Evolutionary conservation across 2,329 filamentous ascomycete genomes (phyloP).

Genomic region (Botrytis pseudocinerea): DNA sequence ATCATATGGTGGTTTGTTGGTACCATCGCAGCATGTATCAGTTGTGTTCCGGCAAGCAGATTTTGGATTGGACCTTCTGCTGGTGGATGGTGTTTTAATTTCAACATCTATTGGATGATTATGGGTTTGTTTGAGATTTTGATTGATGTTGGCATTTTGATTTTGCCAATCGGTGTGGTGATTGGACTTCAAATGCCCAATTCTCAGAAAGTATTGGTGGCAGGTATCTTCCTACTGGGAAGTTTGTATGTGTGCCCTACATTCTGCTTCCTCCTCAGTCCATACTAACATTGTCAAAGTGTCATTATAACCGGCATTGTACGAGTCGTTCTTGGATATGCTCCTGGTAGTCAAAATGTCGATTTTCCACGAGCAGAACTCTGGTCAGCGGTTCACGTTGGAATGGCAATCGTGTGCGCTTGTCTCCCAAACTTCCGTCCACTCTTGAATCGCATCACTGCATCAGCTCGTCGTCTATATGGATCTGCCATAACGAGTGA

Average conservation of each 20-base stretch:
- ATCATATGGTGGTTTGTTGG: conserved; percentile 11
- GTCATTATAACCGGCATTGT: conserved; percentile 26
- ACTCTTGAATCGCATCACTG: conserved; percentile 21
- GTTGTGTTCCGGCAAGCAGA: conserved; percentile 14
- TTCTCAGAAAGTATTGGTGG: conserved; percentile 18
- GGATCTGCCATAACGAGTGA: conserved; percentile 13
- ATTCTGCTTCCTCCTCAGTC: not conserved
- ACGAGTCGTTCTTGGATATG: conserved; percentile 24
- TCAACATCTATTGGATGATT: conserved; percentile 21
- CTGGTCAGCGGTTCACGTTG: conserved; percentile 26
- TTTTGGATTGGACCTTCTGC: conserved; percentile 17
- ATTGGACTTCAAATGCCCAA: conserved; percentile 16
- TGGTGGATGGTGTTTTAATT: conserved; percentile 22
- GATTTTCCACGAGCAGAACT: conserved; percentile 26
- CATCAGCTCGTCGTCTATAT: conserved; percentile 16
- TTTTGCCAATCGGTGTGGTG: conserved; percentile 16
- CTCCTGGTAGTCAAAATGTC: conserved; percentile 24
- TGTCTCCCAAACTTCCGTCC: conserved; percentile 26
- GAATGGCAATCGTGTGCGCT: conserved; percentile 27
- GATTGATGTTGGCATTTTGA: conserved; percentile 16
- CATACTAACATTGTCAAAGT: conserved; percentile 16
- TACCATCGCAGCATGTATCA: conserved; percentile 9
- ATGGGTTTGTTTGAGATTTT: conserved; percentile 20
- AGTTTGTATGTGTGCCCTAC: conserved; percentile 15
- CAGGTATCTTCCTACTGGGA: conserved; percentile 20